Evolutionary conservation across 768 basidiomycete genomes (phyloP), one percentile per base, ranked within the genome.

Genomic region (Trametes meyenii): DNA sequence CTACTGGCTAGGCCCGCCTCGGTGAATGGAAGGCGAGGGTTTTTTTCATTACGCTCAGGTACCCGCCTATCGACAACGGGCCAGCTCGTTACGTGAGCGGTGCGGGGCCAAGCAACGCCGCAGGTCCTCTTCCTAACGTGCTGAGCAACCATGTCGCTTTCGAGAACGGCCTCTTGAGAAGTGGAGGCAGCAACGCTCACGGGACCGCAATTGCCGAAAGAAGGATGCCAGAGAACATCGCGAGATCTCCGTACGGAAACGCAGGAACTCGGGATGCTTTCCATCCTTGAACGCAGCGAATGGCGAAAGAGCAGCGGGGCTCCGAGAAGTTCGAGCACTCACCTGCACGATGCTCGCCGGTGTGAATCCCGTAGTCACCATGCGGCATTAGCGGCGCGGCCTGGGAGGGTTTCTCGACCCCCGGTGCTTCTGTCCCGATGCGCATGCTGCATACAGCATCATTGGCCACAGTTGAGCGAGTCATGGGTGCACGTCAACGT

Each of bases 401-500:
- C 24, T 58, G 49, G 14, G 57, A 50, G 35, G 42, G n/a, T 17
- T 21, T 23, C 57, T 3, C 29, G 21, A 36, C 40, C 57, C 10
- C 57, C 57, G 57, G 46, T 43, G 48, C 38, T 26, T 58, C 49
- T 50, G 48, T 26, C 19, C 26, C 17, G 48, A 21, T 39, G 19
- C n/a, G 24, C 23, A 21, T 50, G 36, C 50, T 35, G 49, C 40
- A 58, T 50, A 21, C 6, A 44, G 57, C 40, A 58, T 26, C 44
- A 51, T 51, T 50, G 40, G 57, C 40, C 49, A 50, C 55, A 35
- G 19, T 36, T 8, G 6, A 11, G 49, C 50, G 38, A 50, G 55
- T 62, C 61, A 56, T 52, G 61, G n/a, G 49, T 24, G 26, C 61
- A 50, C 50, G 52, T 45, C 55, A 62, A 50, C 24, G 44, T n/a